Evolutionary conservation across 306 rosid species (phyloP).

Genomic region (Luffa aegyptiaca): DNA sequence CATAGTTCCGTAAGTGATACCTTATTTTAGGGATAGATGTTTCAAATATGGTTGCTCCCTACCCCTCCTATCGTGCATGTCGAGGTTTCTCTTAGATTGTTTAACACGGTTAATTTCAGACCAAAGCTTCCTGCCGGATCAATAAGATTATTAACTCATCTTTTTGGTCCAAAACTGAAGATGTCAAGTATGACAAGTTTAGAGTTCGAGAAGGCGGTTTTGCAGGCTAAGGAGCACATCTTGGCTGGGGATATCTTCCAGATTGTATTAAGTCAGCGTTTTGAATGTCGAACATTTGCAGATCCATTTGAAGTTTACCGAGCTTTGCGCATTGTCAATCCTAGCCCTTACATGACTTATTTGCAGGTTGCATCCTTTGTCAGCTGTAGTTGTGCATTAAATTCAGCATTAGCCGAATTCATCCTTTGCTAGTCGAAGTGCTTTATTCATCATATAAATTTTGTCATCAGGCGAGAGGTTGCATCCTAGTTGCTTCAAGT

Average conservation of each 20-base stretch:
- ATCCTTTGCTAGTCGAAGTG: neutral
- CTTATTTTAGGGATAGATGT: neutral
- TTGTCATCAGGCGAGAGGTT: constrained; percentile 71
- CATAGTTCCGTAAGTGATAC: constrained; percentile 56
- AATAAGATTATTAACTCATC: constrained; percentile 43
- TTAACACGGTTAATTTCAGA: constrained; percentile 14
- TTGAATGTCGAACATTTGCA: constrained; percentile 92
- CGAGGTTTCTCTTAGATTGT: neutral
- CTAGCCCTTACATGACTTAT: constrained; percentile 96
- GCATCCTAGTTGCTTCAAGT: constrained; percentile 96
- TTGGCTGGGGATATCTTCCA: constrained; percentile 95
- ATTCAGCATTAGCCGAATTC: neutral
- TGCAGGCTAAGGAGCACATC: constrained; percentile 89
- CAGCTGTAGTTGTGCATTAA: neutral
- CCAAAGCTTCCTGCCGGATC: constrained; percentile 93
- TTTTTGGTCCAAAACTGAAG: constrained; percentile 68
- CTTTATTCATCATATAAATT: constrained; percentile 4
- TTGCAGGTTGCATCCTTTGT: constrained; percentile 43
- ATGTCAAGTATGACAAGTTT: constrained; percentile 68
- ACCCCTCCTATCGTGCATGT: neutral
- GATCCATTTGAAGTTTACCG: constrained; percentile 95
- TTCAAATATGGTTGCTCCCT: neutral
- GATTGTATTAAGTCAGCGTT: constrained; percentile 88
- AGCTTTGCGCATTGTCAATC: constrained; percentile 88
- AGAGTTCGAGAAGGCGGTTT: constrained; percentile 72